phyloP scores from a whole-genome alignment of 805 yeast genomes.

The Suhomyces sp. region DNA sequence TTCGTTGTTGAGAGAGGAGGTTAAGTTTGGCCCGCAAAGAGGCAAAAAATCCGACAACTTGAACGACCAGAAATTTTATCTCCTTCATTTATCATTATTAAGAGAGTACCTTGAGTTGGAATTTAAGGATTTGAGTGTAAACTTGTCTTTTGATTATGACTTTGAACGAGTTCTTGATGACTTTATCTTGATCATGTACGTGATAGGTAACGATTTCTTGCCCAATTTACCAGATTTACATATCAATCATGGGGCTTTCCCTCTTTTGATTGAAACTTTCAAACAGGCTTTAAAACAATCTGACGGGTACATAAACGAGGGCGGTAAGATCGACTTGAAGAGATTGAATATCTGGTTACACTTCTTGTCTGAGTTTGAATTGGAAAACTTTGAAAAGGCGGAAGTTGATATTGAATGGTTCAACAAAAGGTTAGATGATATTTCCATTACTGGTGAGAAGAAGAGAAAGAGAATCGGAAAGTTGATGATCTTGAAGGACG shows the following conservation, averaged over 20 bases:
- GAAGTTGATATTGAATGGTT: slow-evolving; percentile 91
- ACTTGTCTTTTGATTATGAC: slow-evolving; percentile 64
- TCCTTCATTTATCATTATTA: slow-evolving; percentile 80
- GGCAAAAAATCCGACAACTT: slow-evolving; percentile 43
- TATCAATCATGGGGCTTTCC: slow-evolving; percentile 93
- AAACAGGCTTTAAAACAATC: slow-evolving; percentile 68
- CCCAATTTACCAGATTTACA: slow-evolving; percentile 94
- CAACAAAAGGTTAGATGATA: slow-evolving; percentile 76
- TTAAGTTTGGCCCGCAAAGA: slow-evolving; percentile 67
- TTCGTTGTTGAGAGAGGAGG: slow-evolving; percentile 92
- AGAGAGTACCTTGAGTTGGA: slow-evolving; percentile 91
- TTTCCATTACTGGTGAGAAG: slow-evolving; percentile 68
- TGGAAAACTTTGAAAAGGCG: slow-evolving; percentile 78
- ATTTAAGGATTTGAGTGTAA: slow-evolving; percentile 65
- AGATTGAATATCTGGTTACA: slow-evolving; percentile 75
- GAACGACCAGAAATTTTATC: slow-evolving; percentile 73
- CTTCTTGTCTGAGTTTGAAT: slow-evolving; percentile 73
- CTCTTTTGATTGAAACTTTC: slow-evolving; percentile 84
- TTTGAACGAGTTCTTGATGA: slow-evolving; percentile 92
- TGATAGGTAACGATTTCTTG: slow-evolving; percentile 96
- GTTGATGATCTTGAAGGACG: slow-evolving; percentile 62
- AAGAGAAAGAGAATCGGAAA: slow-evolving; percentile 66
- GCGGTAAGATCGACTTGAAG: slow-evolving; percentile 74
- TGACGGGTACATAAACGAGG: slow-evolving; percentile 83
- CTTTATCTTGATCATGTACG: slow-evolving; percentile 85